phyloP scores from a whole-genome alignment of 768 basidiomycete species.

The Mycena indigotica region DNA sequence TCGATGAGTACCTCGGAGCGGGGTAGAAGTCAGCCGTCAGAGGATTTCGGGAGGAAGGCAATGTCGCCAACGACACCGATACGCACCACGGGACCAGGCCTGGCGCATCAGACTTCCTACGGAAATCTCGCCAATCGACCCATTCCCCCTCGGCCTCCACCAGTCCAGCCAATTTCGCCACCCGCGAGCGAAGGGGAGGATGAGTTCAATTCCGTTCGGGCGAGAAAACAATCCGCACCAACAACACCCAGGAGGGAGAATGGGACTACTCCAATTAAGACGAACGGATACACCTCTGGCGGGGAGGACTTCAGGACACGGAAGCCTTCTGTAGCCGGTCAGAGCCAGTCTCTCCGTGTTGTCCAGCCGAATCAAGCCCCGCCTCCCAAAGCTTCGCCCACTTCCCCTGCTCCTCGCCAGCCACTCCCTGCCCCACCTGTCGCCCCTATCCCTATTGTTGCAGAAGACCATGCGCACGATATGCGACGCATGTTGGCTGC shows the following conservation, averaged over 20 bases:
- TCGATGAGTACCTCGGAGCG: constrained; percentile 52
- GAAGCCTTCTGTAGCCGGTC: not conserved
- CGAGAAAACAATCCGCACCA: constrained; percentile 29
- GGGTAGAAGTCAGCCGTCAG: constrained; percentile 25
- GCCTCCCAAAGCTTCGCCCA: constrained; percentile 19
- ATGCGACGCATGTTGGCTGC: constrained; percentile 66
- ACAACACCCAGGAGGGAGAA: constrained; percentile 32
- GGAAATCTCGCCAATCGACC: constrained; percentile 56
- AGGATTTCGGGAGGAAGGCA: constrained; percentile 25
- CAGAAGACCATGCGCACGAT: constrained; percentile 56
- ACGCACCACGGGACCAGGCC: constrained; percentile 13
- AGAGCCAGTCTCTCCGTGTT: constrained; percentile 24
- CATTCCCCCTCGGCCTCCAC: constrained; percentile 59
- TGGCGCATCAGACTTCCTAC: constrained; percentile 30
- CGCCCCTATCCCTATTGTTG: constrained; percentile 33
- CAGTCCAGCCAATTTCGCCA: constrained; percentile 43
- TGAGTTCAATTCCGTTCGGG: constrained; percentile 33
- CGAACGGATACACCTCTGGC: constrained; percentile 1
- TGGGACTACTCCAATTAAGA: constrained; percentile 18
- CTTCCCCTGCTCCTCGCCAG: constrained; percentile 5
- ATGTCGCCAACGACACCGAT: constrained; percentile 31
- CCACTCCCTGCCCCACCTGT: constrained; percentile 19
- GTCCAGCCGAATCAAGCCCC: constrained; percentile 22
- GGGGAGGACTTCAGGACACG: not conserved
- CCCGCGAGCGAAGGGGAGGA: constrained; percentile 50